Percentiles rank a stretch among this genome's conserved stretches.
Conservation (phyloP, 306 rosid species). For the Cucumis hystrix region DNA sequence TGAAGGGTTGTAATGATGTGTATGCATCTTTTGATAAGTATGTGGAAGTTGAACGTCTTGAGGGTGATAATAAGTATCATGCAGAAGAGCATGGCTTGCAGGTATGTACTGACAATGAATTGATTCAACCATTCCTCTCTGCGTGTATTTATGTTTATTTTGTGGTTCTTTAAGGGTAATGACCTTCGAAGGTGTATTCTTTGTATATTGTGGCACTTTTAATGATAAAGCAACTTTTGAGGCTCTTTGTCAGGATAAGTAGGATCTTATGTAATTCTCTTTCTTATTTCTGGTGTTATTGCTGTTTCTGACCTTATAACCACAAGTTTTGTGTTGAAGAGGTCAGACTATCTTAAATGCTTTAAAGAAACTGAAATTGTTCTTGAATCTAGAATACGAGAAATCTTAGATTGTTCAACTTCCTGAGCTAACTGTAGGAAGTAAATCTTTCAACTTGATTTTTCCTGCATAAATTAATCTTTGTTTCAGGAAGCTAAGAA, state of each 20-base stretch:
- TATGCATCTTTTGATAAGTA: conserved; percentile 91
- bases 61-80: conserved; percentile 88
- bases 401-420: background rate
- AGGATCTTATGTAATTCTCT: background rate
- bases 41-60: conserved; percentile 88
- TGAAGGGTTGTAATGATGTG: conserved; percentile 85
- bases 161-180: background rate
- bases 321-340: background rate
- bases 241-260: background rate
- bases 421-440: background rate
- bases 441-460: background rate
- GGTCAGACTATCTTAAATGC: background rate
- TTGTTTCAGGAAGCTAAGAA: conserved; percentile 79
- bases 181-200: background rate
- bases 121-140: background rate
- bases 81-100: conserved; percentile 82
- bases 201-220: background rate
- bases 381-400: background rate
- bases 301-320: background rate
- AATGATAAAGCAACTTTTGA: background rate
- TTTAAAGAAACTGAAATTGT: background rate
- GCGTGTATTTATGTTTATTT: background rate
- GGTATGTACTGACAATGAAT: conserved; percentile 28
- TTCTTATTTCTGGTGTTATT: background rate
- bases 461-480: background rate